phyloP scores from a whole-genome alignment of 257 asterid genomes.

The Przewalskia tangutica region DNA sequence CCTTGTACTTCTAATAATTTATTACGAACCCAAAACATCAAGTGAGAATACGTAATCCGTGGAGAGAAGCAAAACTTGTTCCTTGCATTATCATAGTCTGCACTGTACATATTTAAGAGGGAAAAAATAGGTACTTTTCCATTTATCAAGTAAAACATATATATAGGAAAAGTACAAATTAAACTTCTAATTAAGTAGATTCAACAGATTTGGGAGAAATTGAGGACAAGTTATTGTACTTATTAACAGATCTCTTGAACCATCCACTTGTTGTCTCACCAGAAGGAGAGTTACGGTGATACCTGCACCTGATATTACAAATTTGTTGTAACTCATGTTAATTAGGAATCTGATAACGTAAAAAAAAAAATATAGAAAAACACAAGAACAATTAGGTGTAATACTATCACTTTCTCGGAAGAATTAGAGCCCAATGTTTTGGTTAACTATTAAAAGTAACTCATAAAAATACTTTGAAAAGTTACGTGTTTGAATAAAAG shows the following conservation, averaged over 20 bases:
- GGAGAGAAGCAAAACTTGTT: background rate
- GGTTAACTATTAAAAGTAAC: no score
- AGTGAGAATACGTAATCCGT: background rate
- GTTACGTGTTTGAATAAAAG: no score
- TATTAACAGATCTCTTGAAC: slow-evolving; percentile 11
- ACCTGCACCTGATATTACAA: slow-evolving; percentile 9
- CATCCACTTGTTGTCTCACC: background rate
- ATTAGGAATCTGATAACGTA: background rate
- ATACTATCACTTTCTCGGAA: no score
- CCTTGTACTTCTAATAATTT: background rate
- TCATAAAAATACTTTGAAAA: no score
- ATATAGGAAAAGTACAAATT: background rate
- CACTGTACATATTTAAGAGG: background rate
- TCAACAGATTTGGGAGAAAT: slow-evolving; percentile 12
- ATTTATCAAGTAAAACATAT: background rate
- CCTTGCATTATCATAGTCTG: background rate
- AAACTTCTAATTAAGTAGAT: background rate
- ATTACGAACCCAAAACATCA: background rate
- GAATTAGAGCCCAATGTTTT: no score
- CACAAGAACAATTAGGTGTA: no score
- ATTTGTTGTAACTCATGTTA: no score
- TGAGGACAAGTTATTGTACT: background rate
- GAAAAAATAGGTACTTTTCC: background rate
- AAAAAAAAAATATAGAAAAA: no score
- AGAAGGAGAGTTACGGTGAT: slow-evolving; percentile 6